phyloP scores from a whole-genome alignment of 257 asterid species.

The Nicotiana sylvestris region DNA sequence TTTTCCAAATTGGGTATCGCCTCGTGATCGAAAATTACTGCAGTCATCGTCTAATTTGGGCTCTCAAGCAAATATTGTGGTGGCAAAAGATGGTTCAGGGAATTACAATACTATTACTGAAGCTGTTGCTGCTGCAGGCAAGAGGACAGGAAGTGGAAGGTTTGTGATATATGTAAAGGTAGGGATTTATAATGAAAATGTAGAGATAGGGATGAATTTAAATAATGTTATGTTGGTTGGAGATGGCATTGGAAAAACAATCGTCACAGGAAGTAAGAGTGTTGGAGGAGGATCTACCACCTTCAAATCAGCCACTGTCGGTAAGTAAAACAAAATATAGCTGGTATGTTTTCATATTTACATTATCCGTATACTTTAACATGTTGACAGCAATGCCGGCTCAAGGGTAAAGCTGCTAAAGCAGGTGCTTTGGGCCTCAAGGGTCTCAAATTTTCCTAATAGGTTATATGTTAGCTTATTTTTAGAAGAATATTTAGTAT shows the following conservation, averaged over 20 bases:
- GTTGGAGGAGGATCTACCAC: constrained; percentile 79
- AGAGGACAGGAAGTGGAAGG: constrained; percentile 42
- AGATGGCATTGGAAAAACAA: constrained; percentile 82
- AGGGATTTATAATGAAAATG: constrained; percentile 71
- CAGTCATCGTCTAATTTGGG: not conserved
- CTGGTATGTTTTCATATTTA: no score
- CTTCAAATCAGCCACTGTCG: constrained; percentile 75
- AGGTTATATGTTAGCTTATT: no score
- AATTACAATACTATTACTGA: constrained; percentile 45
- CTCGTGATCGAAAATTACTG: constrained; percentile 44
- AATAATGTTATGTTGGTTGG: constrained; percentile 67
- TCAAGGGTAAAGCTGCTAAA: no score
- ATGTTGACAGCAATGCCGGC: no score
- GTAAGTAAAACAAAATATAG: constrained; percentile 31
- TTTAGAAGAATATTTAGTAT: no score
- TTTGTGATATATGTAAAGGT: constrained; percentile 58
- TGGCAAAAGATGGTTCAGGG: constrained; percentile 38
- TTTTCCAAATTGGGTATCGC: constrained; percentile 59
- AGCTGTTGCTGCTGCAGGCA: constrained; percentile 48
- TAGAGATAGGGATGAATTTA: constrained; percentile 39
- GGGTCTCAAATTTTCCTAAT: no score
- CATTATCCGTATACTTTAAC: no score
- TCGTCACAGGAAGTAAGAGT: constrained; percentile 76
- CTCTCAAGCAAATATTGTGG: constrained; percentile 12
- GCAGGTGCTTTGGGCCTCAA: no score